A percentile compares a stretch with the other conserved stretches of the same genome.
Evolutionary conservation across 192 early-diverging fungal species (phyloP).

Genomic region (Lobosporangium transversale): DNA sequence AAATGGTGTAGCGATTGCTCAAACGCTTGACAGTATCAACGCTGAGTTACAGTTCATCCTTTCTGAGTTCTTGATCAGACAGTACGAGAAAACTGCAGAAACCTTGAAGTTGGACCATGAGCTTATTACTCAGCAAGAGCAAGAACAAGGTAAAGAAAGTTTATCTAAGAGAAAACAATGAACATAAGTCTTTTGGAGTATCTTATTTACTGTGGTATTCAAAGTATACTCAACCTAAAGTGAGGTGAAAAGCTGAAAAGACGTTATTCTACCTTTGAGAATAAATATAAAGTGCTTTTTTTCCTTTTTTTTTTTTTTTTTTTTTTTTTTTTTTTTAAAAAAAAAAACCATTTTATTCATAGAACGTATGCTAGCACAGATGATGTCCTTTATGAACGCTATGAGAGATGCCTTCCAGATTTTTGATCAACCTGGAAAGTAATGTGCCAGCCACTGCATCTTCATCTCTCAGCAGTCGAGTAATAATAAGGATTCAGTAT

Average conservation of each 20-base stretch:
- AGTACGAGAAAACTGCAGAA: conserved; percentile 23
- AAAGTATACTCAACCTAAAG: no score
- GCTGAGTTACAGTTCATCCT: conserved; percentile 31
- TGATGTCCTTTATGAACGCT: not conserved
- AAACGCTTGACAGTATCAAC: conserved; percentile 21
- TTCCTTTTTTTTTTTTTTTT: no score
- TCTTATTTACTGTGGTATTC: conserved; percentile 4
- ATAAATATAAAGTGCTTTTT: no score
- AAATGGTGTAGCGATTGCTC: conserved; percentile 20
- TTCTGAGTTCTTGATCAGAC: conserved; percentile 25
- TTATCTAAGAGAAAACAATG: not conserved
- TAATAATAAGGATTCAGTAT: no score
- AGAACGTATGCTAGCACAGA: not conserved
- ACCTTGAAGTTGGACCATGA: conserved; percentile 1
- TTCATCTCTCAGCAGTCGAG: no score
- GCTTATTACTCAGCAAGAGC: conserved; percentile 9
- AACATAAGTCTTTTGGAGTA: no score
- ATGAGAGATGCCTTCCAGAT: not conserved
- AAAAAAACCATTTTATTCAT: no score
- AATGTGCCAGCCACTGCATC: no score
- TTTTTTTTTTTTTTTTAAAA: no score
- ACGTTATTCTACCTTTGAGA: no score
- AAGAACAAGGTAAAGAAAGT: conserved; percentile 19
- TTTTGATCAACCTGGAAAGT: not conserved
- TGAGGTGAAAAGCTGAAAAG: no score